Evolutionary conservation across 495 filamentous ascomycete species (phyloP), one percentile per base, ranked within the genome.

Genomic region (Penicillium alfredii): DNA sequence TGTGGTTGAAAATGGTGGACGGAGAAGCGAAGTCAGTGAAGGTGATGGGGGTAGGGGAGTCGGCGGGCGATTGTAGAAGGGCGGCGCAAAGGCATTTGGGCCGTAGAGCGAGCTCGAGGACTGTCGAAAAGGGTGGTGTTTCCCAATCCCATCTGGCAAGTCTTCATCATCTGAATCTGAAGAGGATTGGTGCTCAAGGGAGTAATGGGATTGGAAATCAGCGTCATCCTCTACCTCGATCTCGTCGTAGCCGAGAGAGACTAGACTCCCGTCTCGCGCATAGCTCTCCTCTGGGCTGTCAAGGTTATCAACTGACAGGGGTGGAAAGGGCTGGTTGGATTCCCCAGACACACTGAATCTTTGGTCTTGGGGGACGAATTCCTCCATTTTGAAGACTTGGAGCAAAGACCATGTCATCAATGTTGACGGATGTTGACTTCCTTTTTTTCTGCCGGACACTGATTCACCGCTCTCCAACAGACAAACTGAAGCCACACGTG

Each of bases 41-140:
- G 92, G 92, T 2, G 90, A 96, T 0, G 92, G 92, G 0, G 92
- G 92, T 6, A 98, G 66, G 4, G 92, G 92, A 3, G 86, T 90
- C 1, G 86, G 86, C 11, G 86, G 86, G 8, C 85, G 74, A 46
- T 87, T 87, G 65, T 93, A 93, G 68, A 89, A 93, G 8, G 86
- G 86, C 15, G 86, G 86, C 21, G 84, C 84, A 58, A 92, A 89
- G 45, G 78, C 77, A 58, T 72, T 60, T 31, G 61, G 59, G 4
- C 64, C 65, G 18, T 66, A 57, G 2, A 71, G 61, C 4, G 66
- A 68, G 44, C 60, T 51, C 14, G 63, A 48, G 3, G 68, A 68
- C 29, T 68, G 61, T 33, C 59, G 58, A 35, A 69, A 69, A 14
- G 64, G 60, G 35, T 63, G 58, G 27, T 63, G 51, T 40, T 62